A percentile compares a stretch with the other conserved stretches of the same genome.
Evolutionary conservation across 2,329 filamentous ascomycete species (phyloP).

Genomic region (Penicillium sumatraense): DNA sequence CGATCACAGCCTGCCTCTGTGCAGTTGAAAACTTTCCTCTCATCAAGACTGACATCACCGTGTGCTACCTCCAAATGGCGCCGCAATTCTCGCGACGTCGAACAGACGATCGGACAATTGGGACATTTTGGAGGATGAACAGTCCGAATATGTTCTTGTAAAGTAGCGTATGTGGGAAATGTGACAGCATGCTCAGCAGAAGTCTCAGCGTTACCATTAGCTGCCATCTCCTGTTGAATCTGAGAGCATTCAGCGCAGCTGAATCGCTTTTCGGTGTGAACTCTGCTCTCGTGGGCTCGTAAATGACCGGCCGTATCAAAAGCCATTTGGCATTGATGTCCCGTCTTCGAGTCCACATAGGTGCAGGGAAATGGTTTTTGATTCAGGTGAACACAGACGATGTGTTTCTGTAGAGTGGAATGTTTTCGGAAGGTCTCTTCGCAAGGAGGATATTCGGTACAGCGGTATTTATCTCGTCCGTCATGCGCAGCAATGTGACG

Average conservation of each 20-base stretch:
- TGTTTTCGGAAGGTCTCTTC: constrained; percentile 83
- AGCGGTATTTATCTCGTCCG: constrained; percentile 75
- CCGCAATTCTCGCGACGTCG: constrained; percentile 69
- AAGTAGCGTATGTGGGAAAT: constrained; percentile 73
- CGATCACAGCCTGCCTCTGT: constrained; percentile 69
- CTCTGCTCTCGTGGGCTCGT: constrained; percentile 70
- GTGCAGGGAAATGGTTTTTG: constrained; percentile 73
- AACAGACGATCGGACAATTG: constrained; percentile 72
- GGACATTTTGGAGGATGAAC: constrained; percentile 74
- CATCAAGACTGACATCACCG: constrained; percentile 61
- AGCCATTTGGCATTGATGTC: constrained; percentile 64
- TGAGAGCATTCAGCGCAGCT: constrained; percentile 75
- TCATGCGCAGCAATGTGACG: constrained; percentile 80
- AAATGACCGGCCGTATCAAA: constrained; percentile 77
- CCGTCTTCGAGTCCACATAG: constrained; percentile 58
- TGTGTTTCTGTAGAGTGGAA: constrained; percentile 81
- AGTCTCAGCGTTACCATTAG: constrained; percentile 25
- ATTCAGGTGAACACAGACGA: constrained; percentile 75
- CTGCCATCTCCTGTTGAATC: constrained; percentile 43
- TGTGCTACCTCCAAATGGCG: constrained; percentile 80
- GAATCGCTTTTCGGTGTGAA: constrained; percentile 72
- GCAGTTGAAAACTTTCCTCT: constrained; percentile 70
- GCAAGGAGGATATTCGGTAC: constrained; percentile 72
- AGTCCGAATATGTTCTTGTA: constrained; percentile 74
- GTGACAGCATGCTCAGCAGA: constrained; percentile 48